Conservation (phyloP, 768 basidiomycete species). For the Baorangia bicolor region DNA sequence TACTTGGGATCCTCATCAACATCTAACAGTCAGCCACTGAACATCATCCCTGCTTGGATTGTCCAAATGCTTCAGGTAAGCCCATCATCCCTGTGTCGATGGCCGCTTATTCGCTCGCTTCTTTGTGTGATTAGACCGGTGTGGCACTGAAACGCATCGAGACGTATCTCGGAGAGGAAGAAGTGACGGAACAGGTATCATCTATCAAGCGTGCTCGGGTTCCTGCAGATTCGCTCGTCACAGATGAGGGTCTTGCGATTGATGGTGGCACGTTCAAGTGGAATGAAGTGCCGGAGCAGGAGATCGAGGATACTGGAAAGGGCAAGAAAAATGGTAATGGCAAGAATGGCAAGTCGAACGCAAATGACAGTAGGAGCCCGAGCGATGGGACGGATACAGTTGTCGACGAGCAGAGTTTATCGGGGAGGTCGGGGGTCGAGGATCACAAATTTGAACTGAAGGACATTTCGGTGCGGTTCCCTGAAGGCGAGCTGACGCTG, state of each 20-base stretch:
- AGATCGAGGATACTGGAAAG: constrained; percentile 22
- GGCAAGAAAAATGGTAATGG: constrained; percentile 17
- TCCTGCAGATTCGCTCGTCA: constrained; percentile 22
- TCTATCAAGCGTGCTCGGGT: constrained; percentile 44
- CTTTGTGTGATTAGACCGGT: constrained; percentile 37
- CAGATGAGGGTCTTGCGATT: constrained; percentile 44
- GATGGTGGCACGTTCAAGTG: constrained; percentile 54
- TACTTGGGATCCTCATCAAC: background rate
- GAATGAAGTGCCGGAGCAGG: constrained; percentile 45
- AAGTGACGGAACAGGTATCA: constrained; percentile 60
- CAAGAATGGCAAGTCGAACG: background rate
- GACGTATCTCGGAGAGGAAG: constrained; percentile 59
- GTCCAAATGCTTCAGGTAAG: constrained; percentile 67
- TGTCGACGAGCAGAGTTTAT: constrained; percentile 18
- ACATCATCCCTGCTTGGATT: constrained; percentile 77
- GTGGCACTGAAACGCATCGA: constrained; percentile 63
- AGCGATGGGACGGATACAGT: constrained; percentile 8
- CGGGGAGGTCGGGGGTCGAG: constrained; percentile 11
- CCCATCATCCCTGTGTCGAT: background rate
- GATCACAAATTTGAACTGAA: constrained; percentile 42
- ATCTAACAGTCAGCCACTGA: constrained; percentile 56
- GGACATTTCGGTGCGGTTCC: constrained; percentile 47
- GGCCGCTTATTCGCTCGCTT: background rate
- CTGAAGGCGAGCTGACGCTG: constrained; percentile 45
- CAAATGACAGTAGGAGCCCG: background rate